These are phyloP conservation scores for Acacia melanoxylon DNA, from an alignment of 306 rosid species.

Conservation along the genomic window DNA sequence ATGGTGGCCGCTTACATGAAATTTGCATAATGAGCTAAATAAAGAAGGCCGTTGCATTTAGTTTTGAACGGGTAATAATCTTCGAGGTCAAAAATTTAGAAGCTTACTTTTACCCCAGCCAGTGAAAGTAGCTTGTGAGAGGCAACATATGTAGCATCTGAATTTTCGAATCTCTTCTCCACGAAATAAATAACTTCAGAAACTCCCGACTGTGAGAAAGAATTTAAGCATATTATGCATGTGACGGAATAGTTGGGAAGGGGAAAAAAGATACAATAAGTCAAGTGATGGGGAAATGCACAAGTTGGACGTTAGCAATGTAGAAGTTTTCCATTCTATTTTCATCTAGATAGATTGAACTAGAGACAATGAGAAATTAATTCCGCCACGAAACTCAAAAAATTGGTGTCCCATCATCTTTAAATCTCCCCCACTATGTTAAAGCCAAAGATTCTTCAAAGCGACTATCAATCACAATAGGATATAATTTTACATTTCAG, in stretches of 20 bases:
- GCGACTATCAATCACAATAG: not conserved
- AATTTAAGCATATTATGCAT: conserved; percentile 12
- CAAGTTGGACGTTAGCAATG: not conserved
- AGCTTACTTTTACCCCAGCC: conserved; percentile 87
- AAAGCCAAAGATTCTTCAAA: not conserved
- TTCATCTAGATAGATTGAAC: not conserved
- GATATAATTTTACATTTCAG: conserved; percentile 13
- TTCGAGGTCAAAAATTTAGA: conserved; percentile 4
- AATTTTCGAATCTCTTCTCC: conserved; percentile 70
- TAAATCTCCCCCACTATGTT: not conserved
- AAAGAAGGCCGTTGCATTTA: conserved; percentile 14
- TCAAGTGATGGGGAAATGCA: not conserved
- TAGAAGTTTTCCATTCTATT: not conserved
- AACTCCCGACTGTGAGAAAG: conserved; percentile 75
- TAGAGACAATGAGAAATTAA: not conserved
- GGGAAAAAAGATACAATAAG: not conserved
- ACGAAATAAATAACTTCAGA: conserved; percentile 80
- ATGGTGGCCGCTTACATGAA: conserved; percentile 13
- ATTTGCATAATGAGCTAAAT: conserved; percentile 3
- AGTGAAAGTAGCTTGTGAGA: conserved; percentile 80
- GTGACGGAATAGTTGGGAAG: not conserved
- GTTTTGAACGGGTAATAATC: not conserved
- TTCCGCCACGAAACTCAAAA: not conserved
- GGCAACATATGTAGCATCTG: conserved; percentile 64
- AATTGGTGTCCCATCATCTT: not conserved